phyloP scores from a whole-genome alignment of 129 eudicot species.

The Centella asiatica region DNA sequence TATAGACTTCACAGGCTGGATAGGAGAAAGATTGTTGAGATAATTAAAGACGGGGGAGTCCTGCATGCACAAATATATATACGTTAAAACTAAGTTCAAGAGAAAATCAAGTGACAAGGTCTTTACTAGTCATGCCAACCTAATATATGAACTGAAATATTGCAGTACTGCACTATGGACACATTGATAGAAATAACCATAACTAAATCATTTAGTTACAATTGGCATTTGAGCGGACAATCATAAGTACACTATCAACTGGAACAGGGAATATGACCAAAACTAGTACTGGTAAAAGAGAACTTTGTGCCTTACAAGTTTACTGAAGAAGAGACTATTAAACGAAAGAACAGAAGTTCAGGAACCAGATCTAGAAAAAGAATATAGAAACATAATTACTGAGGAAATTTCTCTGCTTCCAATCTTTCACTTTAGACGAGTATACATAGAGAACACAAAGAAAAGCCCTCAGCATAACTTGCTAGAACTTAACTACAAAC shows the following conservation, averaged over 20 bases:
- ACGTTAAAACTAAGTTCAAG: background rate
- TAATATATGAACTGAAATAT: background rate
- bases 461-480: no score
- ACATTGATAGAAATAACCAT: background rate
- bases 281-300: background rate
- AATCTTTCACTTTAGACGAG: no score
- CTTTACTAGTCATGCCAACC: background rate
- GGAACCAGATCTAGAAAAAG: no score
- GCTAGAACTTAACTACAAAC: no score
- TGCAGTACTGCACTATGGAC: no score
- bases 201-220: background rate
- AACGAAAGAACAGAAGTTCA: no score
- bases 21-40: constrained; percentile 90
- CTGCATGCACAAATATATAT: constrained; percentile 31
- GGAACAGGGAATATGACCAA: background rate
- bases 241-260: background rate
- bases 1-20: constrained; percentile 56
- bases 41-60: constrained; percentile 87
- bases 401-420: no score
- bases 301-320: background rate
- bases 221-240: background rate
- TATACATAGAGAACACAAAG: no score
- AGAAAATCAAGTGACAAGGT: background rate
- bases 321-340: background rate
- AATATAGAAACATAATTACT: no score